Evolutionary conservation across 202 grass and related monocot genomes (phyloP).

Genomic region (Zoysia matrella): DNA sequence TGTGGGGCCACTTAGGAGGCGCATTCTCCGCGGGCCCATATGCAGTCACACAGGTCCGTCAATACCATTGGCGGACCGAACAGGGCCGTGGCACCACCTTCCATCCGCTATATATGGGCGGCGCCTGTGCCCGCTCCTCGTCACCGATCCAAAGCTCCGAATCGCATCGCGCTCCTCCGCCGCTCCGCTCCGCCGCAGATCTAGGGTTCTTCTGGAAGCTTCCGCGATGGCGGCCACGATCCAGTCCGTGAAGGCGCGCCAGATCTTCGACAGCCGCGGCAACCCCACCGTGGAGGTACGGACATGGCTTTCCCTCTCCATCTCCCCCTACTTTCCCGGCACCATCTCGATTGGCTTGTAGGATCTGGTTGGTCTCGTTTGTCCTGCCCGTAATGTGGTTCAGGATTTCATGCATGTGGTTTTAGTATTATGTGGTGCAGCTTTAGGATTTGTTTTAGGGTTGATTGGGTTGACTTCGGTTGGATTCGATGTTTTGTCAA

Average conservation of each 20-base stretch:
- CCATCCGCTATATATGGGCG: neutral
- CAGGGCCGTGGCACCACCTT: neutral
- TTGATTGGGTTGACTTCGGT: neutral
- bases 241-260: constrained; percentile 75
- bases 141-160: neutral
- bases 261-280: constrained; percentile 82
- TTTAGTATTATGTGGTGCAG: neutral
- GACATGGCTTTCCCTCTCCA: neutral
- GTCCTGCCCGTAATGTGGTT: neutral
- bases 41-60: neutral
- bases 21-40: neutral
- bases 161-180: neutral
- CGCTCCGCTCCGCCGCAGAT: neutral
- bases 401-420: neutral
- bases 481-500: neutral
- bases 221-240: constrained; percentile 57
- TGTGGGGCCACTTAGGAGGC: neutral
- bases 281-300: constrained; percentile 78
- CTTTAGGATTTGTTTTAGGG: neutral
- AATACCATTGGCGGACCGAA: no score
- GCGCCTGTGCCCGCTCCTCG: neutral
- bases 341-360: neutral
- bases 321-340: neutral
- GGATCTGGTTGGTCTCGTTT: neutral
- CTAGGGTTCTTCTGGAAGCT: neutral